Conservation (phyloP, 2,329 filamentous ascomycete species). For the Kalmusia sp. region DNA sequence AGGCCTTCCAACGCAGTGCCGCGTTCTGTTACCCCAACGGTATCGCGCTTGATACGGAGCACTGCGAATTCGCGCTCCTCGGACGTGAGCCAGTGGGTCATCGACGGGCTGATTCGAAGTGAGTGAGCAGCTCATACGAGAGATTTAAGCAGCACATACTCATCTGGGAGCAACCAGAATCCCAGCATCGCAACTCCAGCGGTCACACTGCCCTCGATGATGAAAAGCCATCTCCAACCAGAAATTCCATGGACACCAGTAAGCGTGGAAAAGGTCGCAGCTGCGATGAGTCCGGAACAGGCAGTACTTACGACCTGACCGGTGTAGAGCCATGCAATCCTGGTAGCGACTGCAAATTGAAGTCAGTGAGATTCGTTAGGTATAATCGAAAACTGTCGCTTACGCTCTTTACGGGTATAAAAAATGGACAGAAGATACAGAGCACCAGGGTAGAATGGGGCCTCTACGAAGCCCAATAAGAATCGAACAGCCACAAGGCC, state of each 20-base stretch:
- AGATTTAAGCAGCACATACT: no score
- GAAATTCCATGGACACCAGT: slow-evolving; percentile 35
- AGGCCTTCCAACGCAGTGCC: slow-evolving; percentile 54
- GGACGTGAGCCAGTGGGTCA: slow-evolving; percentile 54
- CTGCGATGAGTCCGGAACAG: slow-evolving; percentile 55
- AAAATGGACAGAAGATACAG: slow-evolving; percentile 69
- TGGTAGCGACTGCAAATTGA: slow-evolving; percentile 43
- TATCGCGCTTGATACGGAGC: slow-evolving; percentile 48
- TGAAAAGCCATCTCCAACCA: slow-evolving; percentile 49
- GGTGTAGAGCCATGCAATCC: slow-evolving; percentile 48
- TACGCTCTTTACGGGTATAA: slow-evolving; percentile 67
- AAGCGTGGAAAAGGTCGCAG: slow-evolving; percentile 46
- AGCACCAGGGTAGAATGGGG: slow-evolving; percentile 65
- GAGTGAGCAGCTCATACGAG: no score
- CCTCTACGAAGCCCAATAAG: slow-evolving; percentile 40
- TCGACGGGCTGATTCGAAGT: no score
- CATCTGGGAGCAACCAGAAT: slow-evolving; percentile 37
- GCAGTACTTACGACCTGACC: slow-evolving; percentile 50
- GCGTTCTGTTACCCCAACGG: slow-evolving; percentile 51
- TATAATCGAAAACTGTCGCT: no score
- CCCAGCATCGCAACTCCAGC: slow-evolving; percentile 35
- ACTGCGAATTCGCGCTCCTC: slow-evolving; percentile 47
- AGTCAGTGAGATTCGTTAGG: no score
- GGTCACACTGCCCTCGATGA: slow-evolving; percentile 44
- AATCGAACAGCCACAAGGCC: slow-evolving; percentile 41